Percentiles rank a stretch among this genome's conserved stretches.
These are phyloP conservation scores for Botryotinia narcissicola DNA, from an alignment of 2,329 filamentous ascomycete species.

Conservation along the genomic window DNA sequence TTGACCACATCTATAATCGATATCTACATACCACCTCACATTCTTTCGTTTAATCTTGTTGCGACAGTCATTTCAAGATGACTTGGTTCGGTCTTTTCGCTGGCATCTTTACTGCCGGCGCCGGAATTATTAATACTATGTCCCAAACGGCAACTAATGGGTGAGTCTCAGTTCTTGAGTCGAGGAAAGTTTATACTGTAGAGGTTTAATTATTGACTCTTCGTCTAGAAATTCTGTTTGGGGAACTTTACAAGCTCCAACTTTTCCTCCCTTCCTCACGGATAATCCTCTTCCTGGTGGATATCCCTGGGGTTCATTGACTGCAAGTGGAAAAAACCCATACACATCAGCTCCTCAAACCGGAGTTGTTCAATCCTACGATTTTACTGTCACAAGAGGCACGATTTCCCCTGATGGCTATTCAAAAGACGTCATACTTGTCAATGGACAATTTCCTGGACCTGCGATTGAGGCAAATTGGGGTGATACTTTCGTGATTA, in stretches of 20 bases:
- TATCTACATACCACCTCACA: not conserved
- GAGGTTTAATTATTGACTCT: not conserved
- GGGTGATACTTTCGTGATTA: conserved; percentile 53
- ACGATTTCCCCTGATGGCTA: conserved; percentile 43
- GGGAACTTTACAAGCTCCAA: conserved; percentile 36
- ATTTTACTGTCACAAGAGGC: conserved; percentile 36
- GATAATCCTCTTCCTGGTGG: conserved; percentile 51
- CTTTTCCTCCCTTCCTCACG: conserved; percentile 44
- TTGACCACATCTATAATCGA: not conserved
- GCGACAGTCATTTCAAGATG: not conserved
- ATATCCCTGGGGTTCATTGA: conserved; percentile 51
- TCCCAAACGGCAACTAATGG: not conserved
- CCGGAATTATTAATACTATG: not conserved
- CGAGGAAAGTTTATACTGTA: not conserved
- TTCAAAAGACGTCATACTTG: conserved; percentile 51
- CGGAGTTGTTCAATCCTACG: conserved; percentile 41
- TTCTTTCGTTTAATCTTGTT: not conserved
- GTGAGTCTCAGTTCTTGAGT: not conserved
- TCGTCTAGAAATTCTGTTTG: conserved; percentile 28
- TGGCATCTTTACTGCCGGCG: not conserved
- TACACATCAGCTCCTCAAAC: conserved; percentile 41
- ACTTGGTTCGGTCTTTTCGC: not conserved
- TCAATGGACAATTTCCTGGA: conserved; percentile 41
- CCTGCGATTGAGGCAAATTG: conserved; percentile 41
- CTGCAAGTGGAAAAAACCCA: conserved; percentile 42